Percentiles rank a stretch among this genome's conserved stretches.
phyloP scores from a whole-genome alignment of 2,329 filamentous ascomycete genomes.

The Mycogone perniciosa region DNA sequence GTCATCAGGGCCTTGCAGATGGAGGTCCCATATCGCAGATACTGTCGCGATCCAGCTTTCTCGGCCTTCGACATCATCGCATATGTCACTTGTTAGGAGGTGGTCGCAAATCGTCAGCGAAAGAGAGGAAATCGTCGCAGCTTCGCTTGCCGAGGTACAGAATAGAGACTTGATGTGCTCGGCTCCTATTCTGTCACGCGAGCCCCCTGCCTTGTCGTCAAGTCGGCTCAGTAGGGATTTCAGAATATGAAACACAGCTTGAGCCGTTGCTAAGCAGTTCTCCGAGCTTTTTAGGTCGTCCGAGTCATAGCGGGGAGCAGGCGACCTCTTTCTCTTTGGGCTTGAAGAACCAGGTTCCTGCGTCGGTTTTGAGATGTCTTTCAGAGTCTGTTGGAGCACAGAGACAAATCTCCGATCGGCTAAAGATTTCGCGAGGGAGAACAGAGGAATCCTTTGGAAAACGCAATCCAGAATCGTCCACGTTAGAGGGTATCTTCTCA shows the following conservation, averaged over 20 bases:
- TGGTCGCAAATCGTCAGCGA: slow-evolving; percentile 40
- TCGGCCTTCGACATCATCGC: slow-evolving; percentile 31
- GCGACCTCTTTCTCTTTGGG: slow-evolving; percentile 41
- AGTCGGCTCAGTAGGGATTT: slow-evolving; percentile 41
- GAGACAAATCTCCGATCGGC: slow-evolving; percentile 62
- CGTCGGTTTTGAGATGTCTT: slow-evolving; percentile 43
- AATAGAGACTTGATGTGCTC: slow-evolving; percentile 55
- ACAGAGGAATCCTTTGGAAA: slow-evolving; percentile 59
- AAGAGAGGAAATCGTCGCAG: slow-evolving; percentile 38
- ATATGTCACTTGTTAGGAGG: slow-evolving; percentile 27
- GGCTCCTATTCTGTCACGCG: slow-evolving; percentile 45
- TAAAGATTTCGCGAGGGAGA: slow-evolving; percentile 64
- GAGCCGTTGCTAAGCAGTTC: slow-evolving; percentile 40
- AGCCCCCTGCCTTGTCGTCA: slow-evolving; percentile 28
- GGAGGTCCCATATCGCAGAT: slow-evolving; percentile 46
- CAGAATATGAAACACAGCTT: slow-evolving; percentile 43
- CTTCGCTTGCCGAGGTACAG: slow-evolving; percentile 41
- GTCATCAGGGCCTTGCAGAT: slow-evolving; percentile 44
- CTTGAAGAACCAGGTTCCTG: slow-evolving; percentile 15
- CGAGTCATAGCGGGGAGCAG: slow-evolving; percentile 32
- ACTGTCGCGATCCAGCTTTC: slow-evolving; percentile 43
- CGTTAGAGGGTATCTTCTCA: slow-evolving; percentile 49
- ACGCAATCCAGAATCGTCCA: slow-evolving; percentile 58
- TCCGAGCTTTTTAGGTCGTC: slow-evolving; percentile 32
- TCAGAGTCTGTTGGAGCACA: slow-evolving; percentile 59